Evolutionary conservation across 495 filamentous ascomycete species (phyloP), one percentile per base, ranked within the genome.

Genomic region (Lasiosphaeris hirsuta): DNA sequence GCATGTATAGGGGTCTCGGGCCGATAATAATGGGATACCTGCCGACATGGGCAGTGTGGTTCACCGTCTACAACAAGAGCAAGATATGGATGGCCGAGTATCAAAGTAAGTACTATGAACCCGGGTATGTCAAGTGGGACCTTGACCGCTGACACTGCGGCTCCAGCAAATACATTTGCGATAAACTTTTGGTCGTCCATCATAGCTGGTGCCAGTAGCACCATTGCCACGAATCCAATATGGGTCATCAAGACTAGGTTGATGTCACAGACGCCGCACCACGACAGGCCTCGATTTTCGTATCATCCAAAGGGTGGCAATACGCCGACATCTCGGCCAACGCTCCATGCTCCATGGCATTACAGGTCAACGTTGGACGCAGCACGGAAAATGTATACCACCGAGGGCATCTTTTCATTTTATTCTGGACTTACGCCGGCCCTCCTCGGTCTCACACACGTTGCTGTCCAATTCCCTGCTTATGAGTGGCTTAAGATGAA

Each of bases 241-340:
- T 99, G 94, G 94, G 95, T 99, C 30, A 96, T 99, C 74, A 99
- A 99, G 69, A 99, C 94, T 35, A 82, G 94, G 58, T 81, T 99
- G 39, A 97, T 97, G 93, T 94, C 95, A 3, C 93, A 97, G 65
- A 80, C 84, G 6, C 64, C 63, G 10, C 59, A 64, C 47, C 66
- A 64, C 44, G 56, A 60, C 58, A 69, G 71, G 52, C 67, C 71
- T 10, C 63, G 70, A 41, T 63, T 72, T 58, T 75, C 74, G 9
- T 58, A 73, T 33, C 75, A 73, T 48, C 74, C 77, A 38, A 72
- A 72, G 38, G 66, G 70, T 42, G 59, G 64, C 57, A 80, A 73
- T 51, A 80, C 77, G 0, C 77, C 76, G 13, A 80, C 77, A 5
- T 74, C 75, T 14, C 72, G 77, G 46, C 77, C 77, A 10, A 72